Conservation (phyloP, 345 rosid species). For the Euphorbia peplus region DNA sequence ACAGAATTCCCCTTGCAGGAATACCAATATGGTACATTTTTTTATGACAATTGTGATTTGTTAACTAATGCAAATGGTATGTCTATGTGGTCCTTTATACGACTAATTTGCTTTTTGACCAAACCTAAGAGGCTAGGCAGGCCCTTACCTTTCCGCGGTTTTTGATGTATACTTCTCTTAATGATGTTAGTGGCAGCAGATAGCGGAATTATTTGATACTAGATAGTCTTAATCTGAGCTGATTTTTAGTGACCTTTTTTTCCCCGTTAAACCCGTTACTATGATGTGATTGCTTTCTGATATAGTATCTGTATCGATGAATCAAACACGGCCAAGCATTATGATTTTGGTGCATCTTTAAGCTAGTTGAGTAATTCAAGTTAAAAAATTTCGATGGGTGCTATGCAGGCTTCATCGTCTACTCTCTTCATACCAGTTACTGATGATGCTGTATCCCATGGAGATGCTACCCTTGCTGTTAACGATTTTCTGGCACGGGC, state of each 20-base stretch:
- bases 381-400: neutral
- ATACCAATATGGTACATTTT: neutral
- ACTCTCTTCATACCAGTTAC: slow-evolving; percentile 88
- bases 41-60: neutral
- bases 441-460: slow-evolving; percentile 93
- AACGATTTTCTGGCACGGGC: slow-evolving; percentile 81
- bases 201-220: neutral
- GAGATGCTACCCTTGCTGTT: slow-evolving; percentile 84
- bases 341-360: neutral
- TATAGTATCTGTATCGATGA: neutral
- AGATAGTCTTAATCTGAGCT: neutral
- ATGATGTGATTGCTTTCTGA: neutral
- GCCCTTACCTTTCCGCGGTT: too few species aligned
- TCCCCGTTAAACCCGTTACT: neutral
- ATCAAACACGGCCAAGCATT: neutral
- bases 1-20: neutral
- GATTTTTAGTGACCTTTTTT: neutral
- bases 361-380: neutral
- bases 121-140: too few species aligned
- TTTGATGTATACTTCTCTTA: too few species aligned
- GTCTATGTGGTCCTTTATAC: neutral
- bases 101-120: neutral
- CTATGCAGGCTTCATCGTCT: slow-evolving; percentile 69
- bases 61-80: too few species aligned
- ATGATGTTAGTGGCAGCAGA: neutral